Base-by-base conservation (phyloP, 2,329 filamentous ascomycete genomes). In the Aspergillus hortae region DNA sequence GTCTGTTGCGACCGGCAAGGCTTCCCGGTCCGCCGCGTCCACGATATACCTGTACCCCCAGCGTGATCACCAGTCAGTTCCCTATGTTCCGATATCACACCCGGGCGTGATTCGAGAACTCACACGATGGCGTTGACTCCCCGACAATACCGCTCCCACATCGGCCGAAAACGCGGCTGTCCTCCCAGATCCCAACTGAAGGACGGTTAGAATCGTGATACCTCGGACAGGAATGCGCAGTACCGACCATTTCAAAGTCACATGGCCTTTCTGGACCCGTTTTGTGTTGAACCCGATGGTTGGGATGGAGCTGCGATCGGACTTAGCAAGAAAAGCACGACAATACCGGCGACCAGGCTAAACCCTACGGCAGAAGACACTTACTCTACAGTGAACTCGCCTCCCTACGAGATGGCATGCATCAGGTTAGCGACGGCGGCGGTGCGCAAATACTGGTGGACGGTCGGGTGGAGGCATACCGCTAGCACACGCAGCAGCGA, bases 201-300 rank as follows among this genome's bases (percentile, higher is more conserved):
- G 33, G 19, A 41, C 19, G 12, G 52, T 63, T 53, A 64, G 59
- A 44, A 50, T 56, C 40, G 52, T 50, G 48, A 58, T 30, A 30
- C 42, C 33, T 6, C 9, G 30, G 25, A 44, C 32, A 10, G 40
- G 23, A 27, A 35, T 46, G 9, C 23, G 21, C 25, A 15, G 44
- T 9, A 74, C 80, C 69, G 71, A 86, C 84, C 94, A 99, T 77
- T 97, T 97, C 67, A 99, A 81, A 64, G 94, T 95, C 71, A 99
- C 94, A 83, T 97, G 92, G 63, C 94, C 94, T 69, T 94, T 92
- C 76, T 96, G 92, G 64, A 99, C 91, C 62, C 89, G 87, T 81
- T 97, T 97, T 86, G 96, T 96, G 74, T 97, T 99, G 80, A 97
- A 97, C 60, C 94, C 94, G 65, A 99, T 92, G 14, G 94, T 99